Conservation (phyloP, 2,329 filamentous ascomycete genomes). For the Neopestalotiopsis rosae region DNA sequence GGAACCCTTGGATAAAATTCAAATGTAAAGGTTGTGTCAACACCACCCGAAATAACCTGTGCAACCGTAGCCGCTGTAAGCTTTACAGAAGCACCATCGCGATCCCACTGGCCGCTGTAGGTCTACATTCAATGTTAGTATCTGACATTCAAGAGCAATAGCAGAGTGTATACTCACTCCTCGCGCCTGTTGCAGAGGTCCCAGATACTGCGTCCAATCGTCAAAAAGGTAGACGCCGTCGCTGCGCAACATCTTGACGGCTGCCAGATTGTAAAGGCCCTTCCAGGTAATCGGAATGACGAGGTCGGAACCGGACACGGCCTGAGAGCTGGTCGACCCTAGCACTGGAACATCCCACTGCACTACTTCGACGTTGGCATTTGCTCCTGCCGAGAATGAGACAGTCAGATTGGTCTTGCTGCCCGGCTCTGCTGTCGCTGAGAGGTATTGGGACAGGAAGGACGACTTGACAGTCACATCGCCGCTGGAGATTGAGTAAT, state of each 20-base stretch:
- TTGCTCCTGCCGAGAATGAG: slow-evolving; percentile 55
- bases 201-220: slow-evolving; percentile 60
- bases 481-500: slow-evolving; percentile 53
- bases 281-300: slow-evolving; percentile 57
- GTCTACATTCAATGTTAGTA: slow-evolving; percentile 38
- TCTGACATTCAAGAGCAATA: not conserved
- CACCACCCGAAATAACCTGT: slow-evolving; percentile 49
- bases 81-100: slow-evolving; percentile 50
- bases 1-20: slow-evolving; percentile 59
- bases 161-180: slow-evolving; percentile 33
- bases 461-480: slow-evolving; percentile 51
- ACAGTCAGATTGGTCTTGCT: slow-evolving; percentile 56
- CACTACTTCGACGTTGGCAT: slow-evolving; percentile 52
- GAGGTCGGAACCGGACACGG: slow-evolving; percentile 40
- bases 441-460: slow-evolving; percentile 52
- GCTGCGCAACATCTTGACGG: slow-evolving; percentile 53
- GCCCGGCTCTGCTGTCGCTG: slow-evolving; percentile 46
- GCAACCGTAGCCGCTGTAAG: slow-evolving; percentile 50
- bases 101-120: slow-evolving; percentile 57
- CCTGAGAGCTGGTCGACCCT: slow-evolving; percentile 26
- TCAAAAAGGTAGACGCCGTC: slow-evolving; percentile 59
- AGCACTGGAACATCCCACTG: slow-evolving; percentile 56
- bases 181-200: slow-evolving; percentile 54
- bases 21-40: slow-evolving; percentile 54
- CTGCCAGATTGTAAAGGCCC: slow-evolving; percentile 53